Percentiles rank a stretch among this genome's conserved stretches.
These are phyloP conservation scores for Tillandsia leiboldiana DNA, from an alignment of 176 grass and related monocot genomes.

Conservation along the genomic window DNA sequence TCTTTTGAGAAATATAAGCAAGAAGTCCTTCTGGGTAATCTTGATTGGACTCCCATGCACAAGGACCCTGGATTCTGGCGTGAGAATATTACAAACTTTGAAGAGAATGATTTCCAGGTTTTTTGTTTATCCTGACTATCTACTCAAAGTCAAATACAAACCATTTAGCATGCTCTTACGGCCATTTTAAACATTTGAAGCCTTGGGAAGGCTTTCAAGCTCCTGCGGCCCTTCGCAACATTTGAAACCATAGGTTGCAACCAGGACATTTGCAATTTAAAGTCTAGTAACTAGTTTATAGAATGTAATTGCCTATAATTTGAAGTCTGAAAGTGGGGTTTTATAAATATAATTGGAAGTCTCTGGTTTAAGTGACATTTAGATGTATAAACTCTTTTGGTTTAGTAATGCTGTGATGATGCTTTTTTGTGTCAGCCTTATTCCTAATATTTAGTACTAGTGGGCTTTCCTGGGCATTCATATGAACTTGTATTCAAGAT, in stretches of 20 bases:
- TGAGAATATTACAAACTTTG: slow-evolving; percentile 86
- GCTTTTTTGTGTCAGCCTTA: too few species aligned
- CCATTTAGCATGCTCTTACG: neutral
- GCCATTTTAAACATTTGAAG: neutral
- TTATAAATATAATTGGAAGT: too few species aligned
- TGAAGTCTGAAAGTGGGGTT: too few species aligned
- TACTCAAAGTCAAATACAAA: neutral
- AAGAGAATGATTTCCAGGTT: slow-evolving; percentile 99
- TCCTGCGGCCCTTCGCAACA: too few species aligned
- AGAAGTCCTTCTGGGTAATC: slow-evolving; percentile 86
- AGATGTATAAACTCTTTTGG: too few species aligned
- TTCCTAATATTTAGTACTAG: too few species aligned
- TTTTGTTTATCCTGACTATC: neutral
- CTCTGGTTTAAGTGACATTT: too few species aligned
- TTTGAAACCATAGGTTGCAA: neutral
- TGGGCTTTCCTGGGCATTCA: too few species aligned
- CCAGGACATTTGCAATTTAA: slow-evolving; percentile 4
- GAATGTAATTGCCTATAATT: too few species aligned
- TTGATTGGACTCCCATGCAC: slow-evolving; percentile 96
- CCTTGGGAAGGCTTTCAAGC: neutral
- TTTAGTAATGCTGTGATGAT: too few species aligned
- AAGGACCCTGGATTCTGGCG: slow-evolving; percentile 91
- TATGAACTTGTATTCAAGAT: too few species aligned
- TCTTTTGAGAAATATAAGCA: slow-evolving; percentile 97
- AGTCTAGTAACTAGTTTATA: neutral